Evolutionary conservation across 768 basidiomycete species (phyloP).

Genomic region (Termitomyces sp.): DNA sequence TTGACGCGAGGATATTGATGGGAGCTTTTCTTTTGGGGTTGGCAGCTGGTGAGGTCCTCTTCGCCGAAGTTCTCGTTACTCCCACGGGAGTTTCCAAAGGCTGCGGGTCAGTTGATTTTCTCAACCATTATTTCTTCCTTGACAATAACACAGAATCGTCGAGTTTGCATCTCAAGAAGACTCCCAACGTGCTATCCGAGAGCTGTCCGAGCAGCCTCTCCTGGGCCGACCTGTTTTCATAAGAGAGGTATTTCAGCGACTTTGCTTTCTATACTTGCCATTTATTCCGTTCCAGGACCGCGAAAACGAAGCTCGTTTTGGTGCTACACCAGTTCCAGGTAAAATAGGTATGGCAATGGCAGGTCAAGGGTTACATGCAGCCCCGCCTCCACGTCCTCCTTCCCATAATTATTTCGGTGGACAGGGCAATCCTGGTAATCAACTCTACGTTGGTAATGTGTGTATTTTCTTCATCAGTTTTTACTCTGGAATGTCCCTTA

Average conservation of each 20-base stretch:
- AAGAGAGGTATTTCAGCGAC: conserved; percentile 64
- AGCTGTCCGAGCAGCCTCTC: conserved; percentile 85
- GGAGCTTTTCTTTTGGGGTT: conserved; percentile 86
- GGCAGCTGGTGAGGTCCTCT: conserved; percentile 99
- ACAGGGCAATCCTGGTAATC: conserved; percentile 74
- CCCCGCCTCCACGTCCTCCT: conserved; percentile 78
- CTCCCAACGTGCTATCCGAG: conserved; percentile 81
- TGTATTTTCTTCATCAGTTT: not conserved
- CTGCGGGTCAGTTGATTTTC: conserved; percentile 77
- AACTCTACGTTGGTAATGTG: conserved; percentile 91
- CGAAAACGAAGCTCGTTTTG: conserved; percentile 93
- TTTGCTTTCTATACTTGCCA: not conserved
- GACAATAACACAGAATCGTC: conserved; percentile 64
- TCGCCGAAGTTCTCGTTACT: conserved; percentile 98
- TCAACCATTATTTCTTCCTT: conserved; percentile 10
- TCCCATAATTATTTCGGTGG: conserved; percentile 70
- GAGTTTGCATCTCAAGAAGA: conserved; percentile 92
- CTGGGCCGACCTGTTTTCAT: conserved; percentile 95
- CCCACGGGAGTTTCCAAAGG: conserved; percentile 97
- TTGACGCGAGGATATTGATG: conserved; percentile 87
- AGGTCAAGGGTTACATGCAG: conserved; percentile 77
- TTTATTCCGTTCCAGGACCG: conserved; percentile 63
- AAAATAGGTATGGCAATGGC: conserved; percentile 97
- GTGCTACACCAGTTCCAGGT: conserved; percentile 91
- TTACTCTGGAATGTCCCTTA: not conserved